phyloP scores from a whole-genome alignment of 179 eudicot genomes.

The Heliamphora ciliata region DNA sequence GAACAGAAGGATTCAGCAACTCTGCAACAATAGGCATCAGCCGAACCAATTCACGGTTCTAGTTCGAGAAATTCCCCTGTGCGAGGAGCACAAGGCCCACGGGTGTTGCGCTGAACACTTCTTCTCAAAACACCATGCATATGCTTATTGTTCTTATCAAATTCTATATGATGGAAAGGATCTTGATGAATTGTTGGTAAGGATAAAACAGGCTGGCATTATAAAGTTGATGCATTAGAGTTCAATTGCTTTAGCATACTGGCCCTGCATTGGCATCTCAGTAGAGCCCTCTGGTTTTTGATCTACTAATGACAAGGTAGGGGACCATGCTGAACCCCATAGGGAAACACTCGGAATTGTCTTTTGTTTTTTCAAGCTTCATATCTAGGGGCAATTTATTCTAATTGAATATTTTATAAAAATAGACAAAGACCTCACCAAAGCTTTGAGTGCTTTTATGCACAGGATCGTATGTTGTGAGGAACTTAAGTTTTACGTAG shows the following conservation, averaged over 20 bases:
- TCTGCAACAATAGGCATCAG: conserved; percentile 47
- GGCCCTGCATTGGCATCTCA: background rate
- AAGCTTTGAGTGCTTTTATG: conserved; percentile 2
- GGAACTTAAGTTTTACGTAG: background rate
- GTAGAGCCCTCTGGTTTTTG: background rate
- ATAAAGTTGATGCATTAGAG: background rate
- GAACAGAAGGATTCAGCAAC: conserved; percentile 52
- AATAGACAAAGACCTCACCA: background rate
- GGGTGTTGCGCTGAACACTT: conserved; percentile 75
- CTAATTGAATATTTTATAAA: background rate
- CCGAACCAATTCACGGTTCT: conserved; percentile 76
- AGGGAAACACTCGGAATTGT: background rate
- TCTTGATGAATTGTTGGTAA: conserved; percentile 54
- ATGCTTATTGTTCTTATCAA: conserved; percentile 58
- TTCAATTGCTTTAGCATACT: background rate
- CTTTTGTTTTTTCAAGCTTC: background rate
- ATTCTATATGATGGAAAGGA: conserved; percentile 66
- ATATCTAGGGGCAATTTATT: background rate
- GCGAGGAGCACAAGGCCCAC: conserved; percentile 54
- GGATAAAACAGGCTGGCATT: conserved; percentile 15
- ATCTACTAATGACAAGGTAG: background rate
- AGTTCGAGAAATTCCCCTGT: conserved; percentile 78
- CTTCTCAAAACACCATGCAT: conserved; percentile 67
- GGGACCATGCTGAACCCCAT: background rate
- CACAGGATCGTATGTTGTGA: background rate